Evolutionary conservation across 148 eudicot genomes (phyloP).

Genomic region (Amaranthus cruentus): DNA sequence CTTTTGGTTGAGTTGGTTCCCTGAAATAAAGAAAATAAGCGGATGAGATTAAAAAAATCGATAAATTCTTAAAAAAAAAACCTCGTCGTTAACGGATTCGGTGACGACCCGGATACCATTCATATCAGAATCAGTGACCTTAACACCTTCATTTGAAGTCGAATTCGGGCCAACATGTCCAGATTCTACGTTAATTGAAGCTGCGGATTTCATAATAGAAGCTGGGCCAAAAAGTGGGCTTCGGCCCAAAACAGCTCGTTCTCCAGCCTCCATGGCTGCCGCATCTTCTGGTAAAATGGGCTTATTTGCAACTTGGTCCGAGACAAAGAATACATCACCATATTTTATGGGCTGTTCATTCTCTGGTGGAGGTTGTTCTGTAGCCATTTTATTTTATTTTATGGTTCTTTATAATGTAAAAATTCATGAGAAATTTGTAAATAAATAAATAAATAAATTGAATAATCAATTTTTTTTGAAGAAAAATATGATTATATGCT

Average conservation of each 20-base stretch:
- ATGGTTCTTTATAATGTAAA: too few relatives aligned
- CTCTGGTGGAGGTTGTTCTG: constrained; percentile 5
- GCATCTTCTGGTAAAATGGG: constrained; percentile 24
- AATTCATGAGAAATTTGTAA: too few relatives aligned
- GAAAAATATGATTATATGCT: too few relatives aligned
- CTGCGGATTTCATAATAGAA: constrained; percentile 22
- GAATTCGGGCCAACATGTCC: constrained; percentile 8
- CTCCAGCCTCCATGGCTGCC: constrained; percentile 23
- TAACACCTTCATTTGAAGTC: background rate
- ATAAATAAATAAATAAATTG: too few relatives aligned
- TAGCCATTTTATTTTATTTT: constrained; percentile 1
- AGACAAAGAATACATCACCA: constrained; percentile 25
- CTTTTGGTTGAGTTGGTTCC: too few relatives aligned
- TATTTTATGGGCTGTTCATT: constrained; percentile 18
- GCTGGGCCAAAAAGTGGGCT: constrained; percentile 22
- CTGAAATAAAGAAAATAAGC: too few relatives aligned
- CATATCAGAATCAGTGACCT: constrained; percentile 7
- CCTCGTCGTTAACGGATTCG: constrained; percentile 16
- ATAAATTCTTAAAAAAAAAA: background rate
- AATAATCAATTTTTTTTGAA: too few relatives aligned
- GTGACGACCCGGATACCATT: constrained; percentile 13
- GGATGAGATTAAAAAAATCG: too few relatives aligned
- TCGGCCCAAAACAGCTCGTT: constrained; percentile 12
- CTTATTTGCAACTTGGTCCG: constrained; percentile 20
- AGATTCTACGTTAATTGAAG: constrained; percentile 15